Evolutionary conservation across 352 stramenopile species (phyloP).

Genomic region (Phytophthora pisi): DNA sequence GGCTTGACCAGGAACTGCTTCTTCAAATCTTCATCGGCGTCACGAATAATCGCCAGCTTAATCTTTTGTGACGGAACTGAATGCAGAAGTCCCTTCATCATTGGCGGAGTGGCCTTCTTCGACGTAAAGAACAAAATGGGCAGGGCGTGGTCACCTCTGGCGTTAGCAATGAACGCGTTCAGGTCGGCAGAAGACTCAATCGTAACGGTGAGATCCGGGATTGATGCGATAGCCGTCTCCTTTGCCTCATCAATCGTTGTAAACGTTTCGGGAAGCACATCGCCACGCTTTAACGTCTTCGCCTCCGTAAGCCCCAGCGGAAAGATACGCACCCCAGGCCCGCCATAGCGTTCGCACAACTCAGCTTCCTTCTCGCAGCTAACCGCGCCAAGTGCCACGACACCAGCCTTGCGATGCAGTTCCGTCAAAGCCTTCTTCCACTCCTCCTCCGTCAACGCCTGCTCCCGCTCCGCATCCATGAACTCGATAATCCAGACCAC

Average conservation of each 20-base stretch:
- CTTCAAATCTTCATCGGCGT: conserved; percentile 64
- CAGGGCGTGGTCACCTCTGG: conserved; percentile 43
- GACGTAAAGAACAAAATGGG: conserved; percentile 69
- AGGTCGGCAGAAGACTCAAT: conserved; percentile 60
- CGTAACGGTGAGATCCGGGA: conserved; percentile 53
- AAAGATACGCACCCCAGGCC: conserved; percentile 60
- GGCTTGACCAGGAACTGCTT: conserved; percentile 60
- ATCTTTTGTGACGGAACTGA: conserved; percentile 66
- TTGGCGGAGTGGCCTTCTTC: conserved; percentile 52
- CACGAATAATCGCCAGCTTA: conserved; percentile 54
- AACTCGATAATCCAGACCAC: conserved; percentile 76
- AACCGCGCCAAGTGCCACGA: conserved; percentile 62
- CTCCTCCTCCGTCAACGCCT: conserved; percentile 32
- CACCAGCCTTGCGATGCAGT: conserved; percentile 61
- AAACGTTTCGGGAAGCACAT: conserved; percentile 48
- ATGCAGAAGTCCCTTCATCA: conserved; percentile 67
- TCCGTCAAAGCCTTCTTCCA: conserved; percentile 60
- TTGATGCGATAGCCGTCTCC: conserved; percentile 45
- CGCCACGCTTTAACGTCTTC: conserved; percentile 40
- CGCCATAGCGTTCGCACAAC: conserved; percentile 59
- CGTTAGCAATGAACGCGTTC: conserved; percentile 58
- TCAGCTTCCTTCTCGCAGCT: conserved; percentile 52
- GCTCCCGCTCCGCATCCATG: conserved; percentile 45
- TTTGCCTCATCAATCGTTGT: conserved; percentile 54
- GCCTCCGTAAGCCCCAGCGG: conserved; percentile 38